These are phyloP conservation scores for Alternaria longipes DNA, from an alignment of 2,329 filamentous ascomycete genomes.

Conservation along the genomic window DNA sequence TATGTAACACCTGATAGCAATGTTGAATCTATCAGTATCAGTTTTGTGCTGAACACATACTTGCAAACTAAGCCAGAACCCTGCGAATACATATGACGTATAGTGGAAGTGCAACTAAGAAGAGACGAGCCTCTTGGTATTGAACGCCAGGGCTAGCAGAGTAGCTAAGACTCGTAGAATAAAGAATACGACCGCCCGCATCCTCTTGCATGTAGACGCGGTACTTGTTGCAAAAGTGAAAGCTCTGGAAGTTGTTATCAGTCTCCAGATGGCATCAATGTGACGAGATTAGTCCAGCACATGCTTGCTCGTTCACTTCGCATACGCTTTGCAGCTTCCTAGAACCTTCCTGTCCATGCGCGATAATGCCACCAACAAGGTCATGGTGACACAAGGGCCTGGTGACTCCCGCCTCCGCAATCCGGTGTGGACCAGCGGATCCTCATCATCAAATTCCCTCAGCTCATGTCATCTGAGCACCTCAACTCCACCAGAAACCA, in stretches of 20 bases:
- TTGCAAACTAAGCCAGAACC: neutral
- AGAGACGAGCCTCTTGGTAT: neutral
- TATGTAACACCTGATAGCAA: neutral
- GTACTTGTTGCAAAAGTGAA: neutral
- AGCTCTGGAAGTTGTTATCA: neutral
- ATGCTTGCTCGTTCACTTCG: neutral
- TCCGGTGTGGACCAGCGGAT: neutral
- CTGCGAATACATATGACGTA: neutral
- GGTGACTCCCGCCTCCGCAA: slow-evolving; percentile 3
- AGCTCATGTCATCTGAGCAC: slow-evolving; percentile 4
- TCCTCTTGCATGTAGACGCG: neutral
- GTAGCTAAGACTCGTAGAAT: neutral
- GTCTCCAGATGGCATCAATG: neutral
- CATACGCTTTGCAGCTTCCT: neutral
- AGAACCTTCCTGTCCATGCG: neutral
- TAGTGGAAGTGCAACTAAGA: neutral
- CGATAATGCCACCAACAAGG: neutral
- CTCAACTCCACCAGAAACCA: neutral
- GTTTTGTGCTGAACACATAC: neutral
- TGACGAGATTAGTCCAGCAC: neutral
- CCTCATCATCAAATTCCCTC: neutral
- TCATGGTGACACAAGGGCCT: slow-evolving; percentile 1
- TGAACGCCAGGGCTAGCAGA: neutral
- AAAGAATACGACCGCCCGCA: neutral
- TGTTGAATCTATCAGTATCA: neutral